Evolutionary conservation across 2,329 filamentous ascomycete species (phyloP), one percentile per base, ranked within the genome.

Genomic region (Leptographium wingfieldii): DNA sequence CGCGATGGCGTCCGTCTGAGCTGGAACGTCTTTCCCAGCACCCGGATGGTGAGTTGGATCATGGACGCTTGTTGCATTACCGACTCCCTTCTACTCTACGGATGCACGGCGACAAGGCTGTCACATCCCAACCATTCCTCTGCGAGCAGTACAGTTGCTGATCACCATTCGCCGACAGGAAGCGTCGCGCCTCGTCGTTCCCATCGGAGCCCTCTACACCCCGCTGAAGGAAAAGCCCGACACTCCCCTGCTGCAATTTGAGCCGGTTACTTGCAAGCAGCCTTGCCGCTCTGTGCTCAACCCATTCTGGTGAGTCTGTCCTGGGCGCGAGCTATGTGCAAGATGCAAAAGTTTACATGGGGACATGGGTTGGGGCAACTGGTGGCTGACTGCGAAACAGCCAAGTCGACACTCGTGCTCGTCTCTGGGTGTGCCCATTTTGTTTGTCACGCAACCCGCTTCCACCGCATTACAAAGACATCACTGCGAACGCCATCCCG

Each of bases 1-100:
- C 86, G 90, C 67, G 94, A 99, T 84, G 94, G 94, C 63, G 84
- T 97, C 69, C 86, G 94, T 64, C 81, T 99, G 66, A 96, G 92
- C 76, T 99, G 94, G 94, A 99, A 99, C 73, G 95, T 95, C 63
- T 95, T 99, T 70, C 94, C 94, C 56, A 96, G 92, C 78, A 92
- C 92, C 70, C 90, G 94, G 72, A 96, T 99, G 91, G 92, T 90
- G 68, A 68, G 81, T 76, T 60, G 49, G 11, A 11, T 25, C n/a
- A 14, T 48, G 27, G 38, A 10, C n/a, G 55, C 16, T 27, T 35
- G 40, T 25, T 29, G 16, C 29, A 14, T 49, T 49, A 43, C 25
- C 55, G 27, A 43, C 27, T 19, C 27, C 29, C 11, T 51, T 10
- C 35, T 22, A 19, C n/a, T 5, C 12, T 16, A 9, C 31, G n/a